Percentiles rank a stretch among this genome's conserved stretches.
Evolutionary conservation across 148 eudicot species (phyloP).

Genomic region (Fagopyrum esculentum): DNA sequence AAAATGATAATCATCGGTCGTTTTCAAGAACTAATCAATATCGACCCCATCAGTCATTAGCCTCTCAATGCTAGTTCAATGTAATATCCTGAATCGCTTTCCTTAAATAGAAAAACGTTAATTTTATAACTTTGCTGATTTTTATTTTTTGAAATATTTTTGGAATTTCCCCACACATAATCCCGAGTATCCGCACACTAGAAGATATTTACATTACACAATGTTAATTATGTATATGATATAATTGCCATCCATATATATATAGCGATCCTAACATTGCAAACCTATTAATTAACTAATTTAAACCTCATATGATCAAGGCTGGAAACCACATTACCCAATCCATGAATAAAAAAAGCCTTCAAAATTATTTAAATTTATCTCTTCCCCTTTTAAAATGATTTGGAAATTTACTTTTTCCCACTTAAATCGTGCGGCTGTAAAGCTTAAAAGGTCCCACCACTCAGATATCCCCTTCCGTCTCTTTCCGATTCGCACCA

Average conservation of each 20-base stretch:
- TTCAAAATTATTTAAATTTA: neutral
- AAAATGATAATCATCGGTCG: too few species aligned
- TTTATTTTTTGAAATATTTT: too few species aligned
- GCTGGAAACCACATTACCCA: conserved; percentile 7
- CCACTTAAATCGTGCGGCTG: conserved; percentile 8
- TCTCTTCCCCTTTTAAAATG: neutral
- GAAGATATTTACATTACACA: neutral
- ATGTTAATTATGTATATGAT: neutral
- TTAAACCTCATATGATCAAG: neutral
- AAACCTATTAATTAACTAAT: neutral
- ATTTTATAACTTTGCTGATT: too few species aligned
- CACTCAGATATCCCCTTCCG: neutral
- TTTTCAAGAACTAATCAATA: too few species aligned
- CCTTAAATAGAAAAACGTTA: too few species aligned
- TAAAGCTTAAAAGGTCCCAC: conserved; percentile 9
- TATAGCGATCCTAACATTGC: neutral
- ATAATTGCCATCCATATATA: neutral
- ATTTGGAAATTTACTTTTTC: neutral
- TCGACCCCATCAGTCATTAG: too few species aligned
- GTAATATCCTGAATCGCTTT: too few species aligned
- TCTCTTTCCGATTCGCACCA: neutral
- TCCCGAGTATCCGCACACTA: too few species aligned
- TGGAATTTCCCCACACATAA: too few species aligned
- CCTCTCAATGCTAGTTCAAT: too few species aligned
- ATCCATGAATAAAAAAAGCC: neutral